Conservation (phyloP, 225 moss, liverwort and hornwort genomes). For the Neckera pumila region DNA sequence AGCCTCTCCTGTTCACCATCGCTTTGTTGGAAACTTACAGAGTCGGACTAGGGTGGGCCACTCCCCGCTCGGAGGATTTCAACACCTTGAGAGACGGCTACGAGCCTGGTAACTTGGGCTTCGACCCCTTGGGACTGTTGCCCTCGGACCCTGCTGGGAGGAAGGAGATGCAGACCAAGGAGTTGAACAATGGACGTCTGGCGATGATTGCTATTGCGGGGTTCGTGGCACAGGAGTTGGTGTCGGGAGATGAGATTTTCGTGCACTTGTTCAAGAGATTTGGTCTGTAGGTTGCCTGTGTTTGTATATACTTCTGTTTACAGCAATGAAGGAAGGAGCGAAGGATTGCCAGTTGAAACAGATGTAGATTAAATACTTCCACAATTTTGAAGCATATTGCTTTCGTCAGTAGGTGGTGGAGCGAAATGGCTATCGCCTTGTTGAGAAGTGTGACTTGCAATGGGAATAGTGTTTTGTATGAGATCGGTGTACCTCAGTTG, state of each 20-base stretch:
- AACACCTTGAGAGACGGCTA: conserved; percentile 46
- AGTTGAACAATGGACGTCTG: conserved; percentile 68
- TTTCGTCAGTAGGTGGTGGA: background rate
- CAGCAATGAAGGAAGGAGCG: background rate
- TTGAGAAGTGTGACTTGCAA: background rate
- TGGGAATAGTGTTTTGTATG: background rate
- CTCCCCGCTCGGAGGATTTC: conserved; percentile 41
- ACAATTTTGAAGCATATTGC: background rate
- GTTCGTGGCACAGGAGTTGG: conserved; percentile 61
- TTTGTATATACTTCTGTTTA: background rate
- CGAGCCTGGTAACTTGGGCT: conserved; percentile 67
- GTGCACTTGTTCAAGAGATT: conserved; percentile 32
- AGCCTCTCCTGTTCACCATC: conserved; percentile 39
- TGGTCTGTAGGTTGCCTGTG: background rate
- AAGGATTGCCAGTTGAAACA: background rate
- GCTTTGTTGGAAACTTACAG: conserved; percentile 40
- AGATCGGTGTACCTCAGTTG: background rate
- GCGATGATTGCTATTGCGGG: conserved; percentile 78
- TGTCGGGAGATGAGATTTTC: conserved; percentile 49
- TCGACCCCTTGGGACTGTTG: conserved; percentile 60
- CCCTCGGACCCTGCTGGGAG: conserved; percentile 28
- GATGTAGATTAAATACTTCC: background rate
- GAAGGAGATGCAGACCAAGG: conserved; percentile 48
- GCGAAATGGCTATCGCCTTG: background rate
- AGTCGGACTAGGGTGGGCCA: conserved; percentile 53